Percentiles rank a stretch among this genome's conserved stretches.
Evolutionary conservation across 2,329 filamentous ascomycete genomes (phyloP).

Genomic region (Dactylonectria macrodidyma): DNA sequence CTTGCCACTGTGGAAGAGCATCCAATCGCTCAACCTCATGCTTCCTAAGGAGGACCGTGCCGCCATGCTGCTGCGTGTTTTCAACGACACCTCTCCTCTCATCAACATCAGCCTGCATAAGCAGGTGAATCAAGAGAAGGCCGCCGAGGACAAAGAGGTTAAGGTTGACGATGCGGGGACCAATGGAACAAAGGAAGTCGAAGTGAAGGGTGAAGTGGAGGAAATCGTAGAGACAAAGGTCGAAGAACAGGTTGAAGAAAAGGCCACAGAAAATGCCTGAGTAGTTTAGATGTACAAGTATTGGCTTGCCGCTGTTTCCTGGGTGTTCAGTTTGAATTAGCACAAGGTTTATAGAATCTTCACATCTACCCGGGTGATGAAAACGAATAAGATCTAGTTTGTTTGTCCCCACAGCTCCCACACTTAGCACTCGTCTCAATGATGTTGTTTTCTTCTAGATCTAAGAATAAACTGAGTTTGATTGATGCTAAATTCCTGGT

Average conservation of each 20-base stretch:
- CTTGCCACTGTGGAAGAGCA: conserved; percentile 93
- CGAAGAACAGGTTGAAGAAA: conserved; percentile 15
- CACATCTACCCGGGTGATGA: background rate
- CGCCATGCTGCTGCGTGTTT: conserved; percentile 92
- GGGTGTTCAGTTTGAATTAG: conserved; percentile 42
- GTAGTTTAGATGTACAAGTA: conserved; percentile 36
- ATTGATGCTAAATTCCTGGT: no score
- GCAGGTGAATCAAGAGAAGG: conserved; percentile 59
- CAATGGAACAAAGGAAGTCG: conserved; percentile 45
- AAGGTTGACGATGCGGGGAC: conserved; percentile 42
- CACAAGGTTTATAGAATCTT: conserved; percentile 10
- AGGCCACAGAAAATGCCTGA: conserved; percentile 40
- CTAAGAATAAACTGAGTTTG: no score
- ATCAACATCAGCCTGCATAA: conserved; percentile 77
- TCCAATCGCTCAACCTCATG: conserved; percentile 96
- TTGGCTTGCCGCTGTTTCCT: conserved; percentile 34
- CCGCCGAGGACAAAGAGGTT: conserved; percentile 51
- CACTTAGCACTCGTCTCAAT: no score
- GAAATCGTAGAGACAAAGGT: conserved; percentile 32
- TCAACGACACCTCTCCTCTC: conserved; percentile 88
- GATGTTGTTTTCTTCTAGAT: no score
- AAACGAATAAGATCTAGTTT: background rate
- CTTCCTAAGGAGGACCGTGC: conserved; percentile 95
- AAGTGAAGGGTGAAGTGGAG: conserved; percentile 57
- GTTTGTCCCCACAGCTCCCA: conserved; percentile 28